Conservation (phyloP, 1,284 basidiomycete species). For the Apiotrichum veenhuisii region DNA sequence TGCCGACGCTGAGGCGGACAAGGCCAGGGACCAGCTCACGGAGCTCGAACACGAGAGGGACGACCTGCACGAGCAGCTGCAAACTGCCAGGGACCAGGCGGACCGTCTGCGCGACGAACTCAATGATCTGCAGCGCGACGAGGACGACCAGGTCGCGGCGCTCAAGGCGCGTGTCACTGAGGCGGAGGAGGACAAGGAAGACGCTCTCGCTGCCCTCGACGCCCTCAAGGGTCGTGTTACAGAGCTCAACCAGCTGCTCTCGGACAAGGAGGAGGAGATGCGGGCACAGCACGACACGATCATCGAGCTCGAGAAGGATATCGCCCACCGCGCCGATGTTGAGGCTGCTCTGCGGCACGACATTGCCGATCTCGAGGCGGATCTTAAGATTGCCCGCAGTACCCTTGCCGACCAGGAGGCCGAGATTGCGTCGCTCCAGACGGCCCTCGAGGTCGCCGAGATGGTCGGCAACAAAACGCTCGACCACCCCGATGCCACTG, state of each 20-base stretch:
- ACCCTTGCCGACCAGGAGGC: constrained; percentile 1
- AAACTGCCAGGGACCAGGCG: not conserved
- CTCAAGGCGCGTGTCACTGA: constrained; percentile 6
- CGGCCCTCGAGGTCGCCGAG: constrained; percentile 1
- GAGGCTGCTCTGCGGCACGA: not conserved
- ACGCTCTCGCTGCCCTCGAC: constrained; percentile 10
- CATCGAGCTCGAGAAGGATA: not conserved
- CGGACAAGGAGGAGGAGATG: not conserved
- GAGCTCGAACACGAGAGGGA: constrained; percentile 10
- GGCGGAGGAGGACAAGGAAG: constrained; percentile 12
- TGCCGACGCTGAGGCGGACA: constrained; percentile 1
- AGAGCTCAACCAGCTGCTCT: not conserved
- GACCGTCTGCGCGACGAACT: constrained; percentile 2
- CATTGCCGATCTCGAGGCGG: not conserved
- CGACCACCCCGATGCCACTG: not conserved
- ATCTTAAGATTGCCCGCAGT: not conserved
- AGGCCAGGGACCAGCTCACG: not conserved
- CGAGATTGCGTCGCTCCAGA: not conserved
- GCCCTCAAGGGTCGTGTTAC: not conserved
- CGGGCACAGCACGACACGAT: not conserved
- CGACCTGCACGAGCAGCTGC: constrained; percentile 5
- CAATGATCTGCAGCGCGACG: constrained; percentile 9
- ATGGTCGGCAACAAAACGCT: not conserved
- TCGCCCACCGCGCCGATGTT: not conserved
- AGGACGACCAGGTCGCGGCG: not conserved